Base-by-base conservation (phyloP, 169 alveolate genomes). In the Cyclospora cayetanensis region DNA sequence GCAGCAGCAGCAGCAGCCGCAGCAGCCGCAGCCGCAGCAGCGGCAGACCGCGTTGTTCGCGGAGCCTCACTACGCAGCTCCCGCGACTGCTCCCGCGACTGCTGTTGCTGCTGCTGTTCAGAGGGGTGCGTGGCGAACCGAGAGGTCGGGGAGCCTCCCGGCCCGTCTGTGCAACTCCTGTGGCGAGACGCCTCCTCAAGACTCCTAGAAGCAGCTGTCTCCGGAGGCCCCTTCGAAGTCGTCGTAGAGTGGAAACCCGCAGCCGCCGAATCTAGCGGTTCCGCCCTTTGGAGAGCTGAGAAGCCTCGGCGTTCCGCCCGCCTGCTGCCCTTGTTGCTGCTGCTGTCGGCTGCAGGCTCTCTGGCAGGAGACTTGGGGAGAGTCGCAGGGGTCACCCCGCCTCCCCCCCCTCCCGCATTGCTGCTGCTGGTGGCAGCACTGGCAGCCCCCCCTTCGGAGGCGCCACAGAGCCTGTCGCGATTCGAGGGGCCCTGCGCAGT, bases 21-120 rank as follows among this genome's bases (percentile, higher is more conserved):
- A 22, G 72, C 12, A 60, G n/a, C n/a, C n/a, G n/a, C n/a, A n/a
- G n/a, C 15, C 25, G 72, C 25, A 22, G 72, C 72, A 22, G 72
- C 31, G 55, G 15, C 55, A 46, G 55, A 46, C 22, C 15, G 22
- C 15, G 55, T 46, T 46, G 55, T n/a, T n/a, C 55, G 55, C 55
- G 15, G 55, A 46, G 55, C n/a, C n/a, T n/a, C 80, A 31, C 42
- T 66, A 27, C 80, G 80, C 22, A 66, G 80, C 39, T 66, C 50
- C 25, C 80, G 80, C 22, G 43, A 11, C 37, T 9, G 5, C 9
- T 27, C 50, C 80, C 31, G 80, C 80, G 25, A 43, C 37, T 66
- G n/a, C n/a, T n/a, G 5, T 12, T 27, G 80, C 80, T 66, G 80
- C 80, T 66, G 80, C 37, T 66, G n/a, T n/a, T n/a, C n/a, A n/a